phyloP scores from a whole-genome alignment of 2,329 filamentous ascomycete species.

The Fusarium beomiforme region DNA sequence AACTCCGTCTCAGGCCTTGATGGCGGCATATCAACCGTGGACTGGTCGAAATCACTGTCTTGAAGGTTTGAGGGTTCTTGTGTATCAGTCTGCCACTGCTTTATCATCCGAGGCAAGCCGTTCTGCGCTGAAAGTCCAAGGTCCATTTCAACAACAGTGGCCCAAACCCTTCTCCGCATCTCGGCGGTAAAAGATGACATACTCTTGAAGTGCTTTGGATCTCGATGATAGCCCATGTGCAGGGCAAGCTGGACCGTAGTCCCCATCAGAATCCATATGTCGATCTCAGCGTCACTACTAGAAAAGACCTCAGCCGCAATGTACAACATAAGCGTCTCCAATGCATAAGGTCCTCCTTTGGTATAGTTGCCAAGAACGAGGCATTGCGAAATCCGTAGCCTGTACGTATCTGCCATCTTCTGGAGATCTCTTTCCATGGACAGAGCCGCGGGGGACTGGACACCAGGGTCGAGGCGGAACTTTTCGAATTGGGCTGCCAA shows the following conservation, averaged over 20 bases:
- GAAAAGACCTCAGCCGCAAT: conserved; percentile 46
- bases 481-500: conserved; percentile 45
- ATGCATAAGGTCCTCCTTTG: conserved; percentile 53
- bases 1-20: neutral
- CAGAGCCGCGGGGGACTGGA: neutral
- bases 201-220: conserved; percentile 53
- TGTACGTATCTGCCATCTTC: neutral
- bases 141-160: conserved; percentile 53
- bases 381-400: conserved; percentile 42
- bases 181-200: conserved; percentile 55
- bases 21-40: neutral
- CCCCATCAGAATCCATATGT: conserved; percentile 49
- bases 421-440: conserved; percentile 1
- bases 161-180: conserved; percentile 58
- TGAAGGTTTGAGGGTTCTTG: conserved; percentile 54
- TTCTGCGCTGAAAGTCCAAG: conserved; percentile 56
- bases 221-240: conserved; percentile 57
- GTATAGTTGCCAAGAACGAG: conserved; percentile 53
- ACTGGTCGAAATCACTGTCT: conserved; percentile 54
- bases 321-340: conserved; percentile 52
- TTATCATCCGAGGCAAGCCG: conserved; percentile 57
- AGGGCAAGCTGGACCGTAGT: conserved; percentile 49
- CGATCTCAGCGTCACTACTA: conserved; percentile 46
- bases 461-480: conserved; percentile 3
- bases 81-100: conserved; percentile 53